Base-by-base conservation (phyloP, 768 basidiomycete species). In the Cystofilobasidium bisporidii region DNA sequence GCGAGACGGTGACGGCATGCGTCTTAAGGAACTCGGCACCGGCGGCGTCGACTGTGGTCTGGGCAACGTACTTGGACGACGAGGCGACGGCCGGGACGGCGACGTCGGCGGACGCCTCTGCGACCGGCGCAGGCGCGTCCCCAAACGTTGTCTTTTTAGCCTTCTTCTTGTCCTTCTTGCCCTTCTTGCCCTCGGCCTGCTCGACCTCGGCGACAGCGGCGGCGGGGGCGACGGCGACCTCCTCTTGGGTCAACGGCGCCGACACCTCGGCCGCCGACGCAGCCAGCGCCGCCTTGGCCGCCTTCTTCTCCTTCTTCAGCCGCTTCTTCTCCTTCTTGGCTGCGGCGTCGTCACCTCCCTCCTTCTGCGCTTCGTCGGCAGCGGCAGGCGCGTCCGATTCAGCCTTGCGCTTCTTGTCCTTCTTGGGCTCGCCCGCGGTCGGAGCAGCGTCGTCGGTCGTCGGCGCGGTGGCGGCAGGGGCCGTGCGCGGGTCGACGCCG, bases 1-100 rank as follows among this genome's bases (percentile, higher is more conserved):
- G 41, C 50, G 80, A 83, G 59, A 96, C 85, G 15, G 85, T 87
- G 72, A 96, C 84, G 14, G 81, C 80, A 77, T 97, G 84, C 70
- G 83, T 84, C 30, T 77, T 73, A 26, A 96, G 81, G 80, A 86
- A 98, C 1, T 81, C 81, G 20, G 81, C 79, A 26, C 83, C 80
- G 47, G 85, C 85, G 26, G 76, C 70, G 3, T 77, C 70, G 59
- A 76, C 73, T 9, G 30, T 33, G 3, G 20, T 60, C 24, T 30
- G 18, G 9, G 30, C 50, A 15, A 43, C 45, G 14, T 30, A 40
- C 36, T 50, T 63, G 47, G 62, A 50, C 18, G 62, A 30, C 30
- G 62, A 63, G 22, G 62, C 62, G n/a, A 53, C 62, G 33, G 62
- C 43, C 11, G 41, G 20, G 18, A 78, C 71, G 40, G 78, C 57